phyloP scores from a whole-genome alignment of 179 eudicot species.

The Carnegiea gigantea region DNA sequence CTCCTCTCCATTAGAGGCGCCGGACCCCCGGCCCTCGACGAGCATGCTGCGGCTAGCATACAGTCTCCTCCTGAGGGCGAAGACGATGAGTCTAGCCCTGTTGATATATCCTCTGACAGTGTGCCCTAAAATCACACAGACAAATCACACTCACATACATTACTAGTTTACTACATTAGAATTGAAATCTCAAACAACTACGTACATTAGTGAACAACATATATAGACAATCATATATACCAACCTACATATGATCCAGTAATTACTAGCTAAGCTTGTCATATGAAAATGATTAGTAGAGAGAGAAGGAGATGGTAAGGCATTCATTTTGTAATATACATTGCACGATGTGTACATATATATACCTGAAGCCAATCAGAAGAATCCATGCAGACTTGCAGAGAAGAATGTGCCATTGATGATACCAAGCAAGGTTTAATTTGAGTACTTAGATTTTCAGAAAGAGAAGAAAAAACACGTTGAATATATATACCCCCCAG shows the following conservation, averaged over 20 bases:
- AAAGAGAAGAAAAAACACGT: neutral
- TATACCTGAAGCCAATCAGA: conserved; percentile 83
- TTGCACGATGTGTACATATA: neutral
- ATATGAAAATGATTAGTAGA: too few relatives aligned
- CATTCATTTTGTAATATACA: too few relatives aligned
- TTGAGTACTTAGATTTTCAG: neutral
- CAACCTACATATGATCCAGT: too few relatives aligned
- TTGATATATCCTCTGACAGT: conserved; percentile 50
- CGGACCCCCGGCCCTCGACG: conserved; percentile 27
- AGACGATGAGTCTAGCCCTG: conserved; percentile 63
- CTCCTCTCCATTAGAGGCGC: conserved; percentile 60
- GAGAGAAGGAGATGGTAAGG: too few relatives aligned
- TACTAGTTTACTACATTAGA: too few relatives aligned
- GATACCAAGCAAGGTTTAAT: too few relatives aligned
- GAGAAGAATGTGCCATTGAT: conserved; percentile 69
- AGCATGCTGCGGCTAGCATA: conserved; percentile 59
- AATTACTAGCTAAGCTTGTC: too few relatives aligned
- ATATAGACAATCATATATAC: too few relatives aligned
- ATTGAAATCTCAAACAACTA: too few relatives aligned
- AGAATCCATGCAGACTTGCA: conserved; percentile 82
- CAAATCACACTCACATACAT: too few relatives aligned
- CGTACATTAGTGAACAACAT: too few relatives aligned
- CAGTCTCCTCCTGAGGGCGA: conserved; percentile 42
- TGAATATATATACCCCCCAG: conserved; percentile 2
- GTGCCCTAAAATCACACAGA: conserved; percentile 44